Evolutionary conservation across 768 basidiomycete species (phyloP), one percentile per base, ranked within the genome.

Genomic region (Suillus luteus): DNA sequence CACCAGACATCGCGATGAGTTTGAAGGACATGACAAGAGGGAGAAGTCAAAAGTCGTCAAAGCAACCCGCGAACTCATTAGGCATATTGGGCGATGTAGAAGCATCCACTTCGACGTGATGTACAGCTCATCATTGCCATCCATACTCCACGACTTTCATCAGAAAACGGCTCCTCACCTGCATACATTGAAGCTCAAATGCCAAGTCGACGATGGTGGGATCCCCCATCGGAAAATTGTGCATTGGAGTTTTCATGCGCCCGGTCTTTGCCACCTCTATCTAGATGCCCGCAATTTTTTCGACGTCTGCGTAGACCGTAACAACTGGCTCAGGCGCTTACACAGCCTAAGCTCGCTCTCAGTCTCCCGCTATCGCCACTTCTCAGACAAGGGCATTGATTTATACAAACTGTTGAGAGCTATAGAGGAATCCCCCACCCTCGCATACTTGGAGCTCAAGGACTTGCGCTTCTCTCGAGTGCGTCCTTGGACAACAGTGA

Each of bases 111-210:
- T 54, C 41, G 14, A 49, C 24, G 63, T 64, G 40, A 37, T 35
- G 37, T 52, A 49, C 10, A 52, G 60, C 49, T 64, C 63, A 19
- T 64, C 63, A 48, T 37, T 64, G 9, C 63, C 63, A 1, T 60
- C 57, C 44, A 40, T 60, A 12, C 41, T 41, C 15, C n/a, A 33
- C 44, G 43, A 60, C 33, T 63, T 63, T 22, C 35, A 46, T 43
- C 24, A 17, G 14, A 14, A 37, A 17, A n/a, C 19, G 5, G 58
- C 59, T 46, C 62, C 44, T 35, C 7, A 61, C n/a, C 37, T 63
- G 27, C 38, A 46, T 14, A 46, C 44, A 3, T 37, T 63, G 41
- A 48, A 59, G 24, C 62, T 63, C 33, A 49, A 61, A 31, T 63
- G 62, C 15, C 46, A 59, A 37, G 43, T 46, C 37, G 62, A 63